phyloP scores from a whole-genome alignment of 768 basidiomycete species.

The Chalciporus chontae region DNA sequence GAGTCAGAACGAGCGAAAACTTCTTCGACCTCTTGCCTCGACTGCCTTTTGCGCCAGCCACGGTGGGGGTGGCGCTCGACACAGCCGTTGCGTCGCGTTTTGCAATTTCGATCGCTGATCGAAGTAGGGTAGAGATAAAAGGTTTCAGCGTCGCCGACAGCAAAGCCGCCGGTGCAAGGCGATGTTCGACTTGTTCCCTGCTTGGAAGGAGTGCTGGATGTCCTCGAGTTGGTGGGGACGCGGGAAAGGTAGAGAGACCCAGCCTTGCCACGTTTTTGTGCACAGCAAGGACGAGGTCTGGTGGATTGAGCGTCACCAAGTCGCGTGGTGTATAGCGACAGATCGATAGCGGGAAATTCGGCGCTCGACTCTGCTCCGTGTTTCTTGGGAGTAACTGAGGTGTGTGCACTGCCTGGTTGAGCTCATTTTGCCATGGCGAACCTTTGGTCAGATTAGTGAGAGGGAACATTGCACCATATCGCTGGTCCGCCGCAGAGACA shows the following conservation, averaged over 20 bases:
- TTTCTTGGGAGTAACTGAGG: constrained; percentile 3
- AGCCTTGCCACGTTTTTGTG: constrained; percentile 20
- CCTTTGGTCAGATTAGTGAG: constrained; percentile 15
- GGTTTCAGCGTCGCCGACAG: constrained; percentile 32
- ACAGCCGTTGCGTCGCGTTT: constrained; percentile 29
- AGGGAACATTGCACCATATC: constrained; percentile 17
- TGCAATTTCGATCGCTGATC: constrained; percentile 30
- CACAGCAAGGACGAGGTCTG: constrained; percentile 29
- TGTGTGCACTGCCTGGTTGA: constrained; percentile 14
- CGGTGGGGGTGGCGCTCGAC: constrained; percentile 14
- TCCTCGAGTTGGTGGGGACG: constrained; percentile 6
- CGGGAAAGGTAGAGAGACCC: constrained; percentile 20
- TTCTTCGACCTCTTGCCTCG: constrained; percentile 24
- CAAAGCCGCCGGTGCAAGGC: constrained; percentile 37
- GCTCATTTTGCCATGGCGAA: constrained; percentile 13
- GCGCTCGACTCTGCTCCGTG: constrained; percentile 1
- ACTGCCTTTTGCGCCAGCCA: constrained; percentile 14
- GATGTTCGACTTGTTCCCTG: constrained; percentile 19
- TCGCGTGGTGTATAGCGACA: constrained; percentile 23
- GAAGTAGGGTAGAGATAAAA: constrained; percentile 33
- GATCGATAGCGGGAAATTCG: constrained; percentile 5
- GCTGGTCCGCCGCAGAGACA: constrained; percentile 21
- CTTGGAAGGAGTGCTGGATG: constrained; percentile 7
- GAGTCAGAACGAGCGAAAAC: constrained; percentile 32
- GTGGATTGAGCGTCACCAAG: constrained; percentile 18